Conservation (phyloP, 768 basidiomycete species). For the Coprinopsis marcescibilis region DNA sequence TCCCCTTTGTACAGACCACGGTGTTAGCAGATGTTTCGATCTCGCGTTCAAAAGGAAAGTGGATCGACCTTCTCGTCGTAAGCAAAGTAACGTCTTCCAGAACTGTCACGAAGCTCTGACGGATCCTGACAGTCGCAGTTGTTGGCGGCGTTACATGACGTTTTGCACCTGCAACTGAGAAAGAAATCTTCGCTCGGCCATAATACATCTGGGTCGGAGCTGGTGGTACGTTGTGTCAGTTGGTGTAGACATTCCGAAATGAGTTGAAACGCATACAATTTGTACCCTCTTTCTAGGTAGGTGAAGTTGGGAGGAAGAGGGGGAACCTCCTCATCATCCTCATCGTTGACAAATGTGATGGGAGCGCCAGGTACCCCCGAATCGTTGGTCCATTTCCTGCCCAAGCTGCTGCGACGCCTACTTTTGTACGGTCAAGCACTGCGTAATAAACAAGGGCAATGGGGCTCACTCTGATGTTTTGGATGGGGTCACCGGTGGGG, state of each 20-base stretch:
- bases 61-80: conserved; percentile 35
- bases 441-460: background rate
- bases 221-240: conserved; percentile 10
- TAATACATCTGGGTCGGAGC: conserved; percentile 13
- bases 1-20: too few species aligned
- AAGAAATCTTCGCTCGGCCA: conserved; percentile 25
- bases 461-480: background rate
- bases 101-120: conserved; percentile 32
- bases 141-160: conserved; percentile 24
- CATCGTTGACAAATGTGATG: conserved; percentile 33
- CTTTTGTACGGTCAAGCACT: background rate
- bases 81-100: conserved; percentile 28
- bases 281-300: conserved; percentile 51
- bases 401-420: conserved; percentile 24
- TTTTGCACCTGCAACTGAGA: conserved; percentile 38
- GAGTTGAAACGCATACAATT: conserved; percentile 31
- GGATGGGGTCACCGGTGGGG: too few species aligned
- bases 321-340: conserved; percentile 42
- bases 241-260: conserved; percentile 10
- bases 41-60: too few species aligned
- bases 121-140: conserved; percentile 44
- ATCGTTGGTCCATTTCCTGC: conserved; percentile 28
- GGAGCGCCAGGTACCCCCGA: conserved; percentile 26
- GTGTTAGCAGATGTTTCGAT: too few species aligned
- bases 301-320: conserved; percentile 34